Percentiles rank a stretch among this genome's conserved stretches.
phyloP scores from a whole-genome alignment of 2,329 filamentous ascomycete species.

The Colletotrichum trifolii region DNA sequence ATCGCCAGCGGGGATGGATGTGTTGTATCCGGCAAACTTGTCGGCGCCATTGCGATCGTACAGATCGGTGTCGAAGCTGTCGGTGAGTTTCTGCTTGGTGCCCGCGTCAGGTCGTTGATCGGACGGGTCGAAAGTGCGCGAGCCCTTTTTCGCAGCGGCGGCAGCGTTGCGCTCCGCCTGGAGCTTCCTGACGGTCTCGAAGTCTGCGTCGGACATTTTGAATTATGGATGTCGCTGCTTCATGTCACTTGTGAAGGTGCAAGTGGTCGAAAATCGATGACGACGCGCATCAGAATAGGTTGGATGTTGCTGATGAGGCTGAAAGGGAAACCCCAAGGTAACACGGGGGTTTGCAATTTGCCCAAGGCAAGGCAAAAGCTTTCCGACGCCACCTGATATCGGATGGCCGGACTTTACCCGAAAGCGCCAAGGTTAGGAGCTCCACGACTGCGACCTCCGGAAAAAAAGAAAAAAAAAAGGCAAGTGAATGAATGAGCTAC shows the following conservation, averaged over 20 bases:
- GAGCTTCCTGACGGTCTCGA: conserved; percentile 86
- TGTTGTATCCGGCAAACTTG: conserved; percentile 90
- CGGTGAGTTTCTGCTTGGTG: conserved; percentile 91
- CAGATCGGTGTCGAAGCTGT: conserved; percentile 87
- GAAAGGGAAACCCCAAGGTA: conserved; percentile 35
- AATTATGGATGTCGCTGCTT: conserved; percentile 48
- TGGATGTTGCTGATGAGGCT: conserved; percentile 42
- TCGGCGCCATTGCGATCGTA: conserved; percentile 84
- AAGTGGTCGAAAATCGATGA: conserved; percentile 35
- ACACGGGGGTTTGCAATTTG: conserved; percentile 39
- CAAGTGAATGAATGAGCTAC: not conserved
- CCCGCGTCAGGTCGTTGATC: conserved; percentile 85
- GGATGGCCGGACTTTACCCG: conserved; percentile 49
- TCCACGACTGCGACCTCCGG: not conserved
- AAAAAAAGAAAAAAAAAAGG: not conserved
- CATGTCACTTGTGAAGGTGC: conserved; percentile 43
- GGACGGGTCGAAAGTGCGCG: conserved; percentile 80
- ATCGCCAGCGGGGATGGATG: conserved; percentile 83
- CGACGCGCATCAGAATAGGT: conserved; percentile 40
- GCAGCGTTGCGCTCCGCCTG: conserved; percentile 92
- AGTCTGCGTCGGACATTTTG: conserved; percentile 82
- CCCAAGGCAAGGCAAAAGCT: conserved; percentile 37
- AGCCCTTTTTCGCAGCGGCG: conserved; percentile 82
- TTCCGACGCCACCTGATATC: conserved; percentile 47
- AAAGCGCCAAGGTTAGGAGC: conserved; percentile 10